Evolutionary conservation across 768 basidiomycete genomes (phyloP).

Genomic region (Boletus barrowsii): DNA sequence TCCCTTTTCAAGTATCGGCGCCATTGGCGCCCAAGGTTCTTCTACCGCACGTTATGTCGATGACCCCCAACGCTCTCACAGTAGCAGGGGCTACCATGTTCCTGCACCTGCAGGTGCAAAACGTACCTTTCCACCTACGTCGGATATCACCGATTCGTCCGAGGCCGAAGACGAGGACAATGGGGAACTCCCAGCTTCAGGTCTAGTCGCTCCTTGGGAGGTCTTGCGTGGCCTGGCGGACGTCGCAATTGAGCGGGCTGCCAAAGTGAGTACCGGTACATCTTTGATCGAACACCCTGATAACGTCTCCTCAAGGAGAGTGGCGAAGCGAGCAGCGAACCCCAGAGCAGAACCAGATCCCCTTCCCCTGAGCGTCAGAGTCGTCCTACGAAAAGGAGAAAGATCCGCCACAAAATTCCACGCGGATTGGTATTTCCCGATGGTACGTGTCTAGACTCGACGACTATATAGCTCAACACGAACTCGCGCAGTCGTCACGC

Average conservation of each 20-base stretch:
- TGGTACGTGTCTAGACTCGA: constrained; percentile 41
- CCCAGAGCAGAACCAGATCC: constrained; percentile 71
- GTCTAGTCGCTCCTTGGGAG: constrained; percentile 85
- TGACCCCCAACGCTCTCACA: constrained; percentile 30
- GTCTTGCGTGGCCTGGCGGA: constrained; percentile 78
- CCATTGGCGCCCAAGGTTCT: constrained; percentile 50
- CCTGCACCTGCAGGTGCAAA: constrained; percentile 45
- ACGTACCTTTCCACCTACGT: constrained; percentile 57
- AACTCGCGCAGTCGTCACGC: constrained; percentile 65
- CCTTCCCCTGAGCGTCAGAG: constrained; percentile 68
- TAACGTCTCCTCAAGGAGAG: constrained; percentile 52
- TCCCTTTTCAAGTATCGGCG: constrained; percentile 67
- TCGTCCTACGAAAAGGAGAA: constrained; percentile 69
- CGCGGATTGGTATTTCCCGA: constrained; percentile 71
- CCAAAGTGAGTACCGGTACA: constrained; percentile 49
- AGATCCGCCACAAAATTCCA: constrained; percentile 59
- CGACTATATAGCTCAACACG: neutral
- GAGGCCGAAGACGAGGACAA: constrained; percentile 82
- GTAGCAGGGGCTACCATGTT: constrained; percentile 31
- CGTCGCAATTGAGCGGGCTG: constrained; percentile 75
- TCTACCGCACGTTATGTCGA: constrained; percentile 59
- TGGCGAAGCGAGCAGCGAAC: constrained; percentile 66
- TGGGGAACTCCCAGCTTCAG: constrained; percentile 75
- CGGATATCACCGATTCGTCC: constrained; percentile 74
- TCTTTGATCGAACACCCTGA: neutral